Percentiles rank a stretch among this genome's conserved stretches.
These are phyloP conservation scores for Pulveroboletus ravenelii DNA, from an alignment of 768 basidiomycete species.

Conservation along the genomic window DNA sequence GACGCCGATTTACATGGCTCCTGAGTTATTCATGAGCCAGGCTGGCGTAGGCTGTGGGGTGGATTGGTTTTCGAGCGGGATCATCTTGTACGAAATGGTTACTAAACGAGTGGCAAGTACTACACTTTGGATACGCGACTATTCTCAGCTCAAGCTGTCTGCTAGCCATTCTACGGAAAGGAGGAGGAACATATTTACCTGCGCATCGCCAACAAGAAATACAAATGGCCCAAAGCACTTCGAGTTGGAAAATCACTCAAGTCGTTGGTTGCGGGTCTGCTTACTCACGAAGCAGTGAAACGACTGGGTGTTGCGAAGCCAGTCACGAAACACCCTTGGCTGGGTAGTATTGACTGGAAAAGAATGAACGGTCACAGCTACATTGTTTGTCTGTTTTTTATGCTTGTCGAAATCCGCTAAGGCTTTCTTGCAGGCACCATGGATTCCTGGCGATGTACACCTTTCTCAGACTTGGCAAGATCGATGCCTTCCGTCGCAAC, in stretches of 20 bases:
- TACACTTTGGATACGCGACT: background rate
- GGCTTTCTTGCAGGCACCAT: constrained; percentile 37
- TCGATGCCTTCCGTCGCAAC: constrained; percentile 33
- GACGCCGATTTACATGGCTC: constrained; percentile 46
- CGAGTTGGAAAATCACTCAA: constrained; percentile 38
- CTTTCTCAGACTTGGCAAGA: constrained; percentile 36
- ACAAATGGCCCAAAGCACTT: constrained; percentile 37
- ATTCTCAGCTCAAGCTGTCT: background rate
- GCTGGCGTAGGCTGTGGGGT: constrained; percentile 27
- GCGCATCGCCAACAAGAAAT: constrained; percentile 26
- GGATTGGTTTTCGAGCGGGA: constrained; percentile 56
- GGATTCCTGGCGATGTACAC: constrained; percentile 31
- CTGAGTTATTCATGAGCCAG: constrained; percentile 37
- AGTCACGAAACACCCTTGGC: constrained; percentile 42
- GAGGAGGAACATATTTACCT: constrained; percentile 25
- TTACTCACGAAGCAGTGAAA: constrained; percentile 32
- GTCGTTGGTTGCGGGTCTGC: constrained; percentile 39
- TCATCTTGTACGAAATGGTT: constrained; percentile 51
- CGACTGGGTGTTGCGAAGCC: constrained; percentile 38
- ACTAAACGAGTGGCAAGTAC: constrained; percentile 33
- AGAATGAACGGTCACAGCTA: constrained; percentile 41
- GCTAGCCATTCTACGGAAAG: constrained; percentile 27
- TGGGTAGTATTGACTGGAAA: constrained; percentile 44
- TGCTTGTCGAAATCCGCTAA: background rate
- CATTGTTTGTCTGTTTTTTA: constrained; percentile 35